Base-by-base conservation (phyloP, 179 eudicot species). In the Camellia oleifera region DNA sequence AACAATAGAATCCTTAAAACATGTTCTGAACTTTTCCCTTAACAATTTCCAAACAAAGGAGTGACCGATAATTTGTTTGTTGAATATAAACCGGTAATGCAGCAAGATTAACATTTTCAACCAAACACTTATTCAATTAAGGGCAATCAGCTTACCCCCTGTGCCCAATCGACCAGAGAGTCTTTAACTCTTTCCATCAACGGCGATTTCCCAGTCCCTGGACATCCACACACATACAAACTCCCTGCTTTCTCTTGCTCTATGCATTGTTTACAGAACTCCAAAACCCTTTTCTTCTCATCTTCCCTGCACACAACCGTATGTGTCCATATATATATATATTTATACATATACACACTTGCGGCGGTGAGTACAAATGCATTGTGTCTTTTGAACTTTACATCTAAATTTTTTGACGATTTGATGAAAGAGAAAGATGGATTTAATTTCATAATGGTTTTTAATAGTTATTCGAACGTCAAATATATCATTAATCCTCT, bases 161-260 rank as follows among this genome's bases (percentile, higher is more conserved):
- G 83, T 58, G 92, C 87, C 99, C 97, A 96, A 82, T 83, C 81
- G 63, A 83, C 69, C 74, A 96, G 82, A 40, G 80, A 83, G 26
- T 78, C 87, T 80, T 87, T 90, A 20, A 96, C 92, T 79, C 89
- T 94, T 40, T 94, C 98, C 92, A 96, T 88, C 7, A 95, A 89
- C 88, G 92, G 85, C 18, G 98, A 90, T 85, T 94, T 94, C 48
- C 99, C 98, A 11, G 99, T 96, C 75, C 99, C 98, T 6, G 99
- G 99, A 50, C 96, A 94, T 61, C 99, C 99, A 85, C 99, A 96
- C 2, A 87, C 81, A 78, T 94, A 96, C 69, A 96, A 84, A 84
- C 97, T 92, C 82, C 96, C 98, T 0, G 99, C 78, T 77, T 88
- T 96, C 81, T 85, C 88, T 76, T 80, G 77, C 77, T 91, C 88